Base-by-base conservation (phyloP, 2,329 filamentous ascomycete species). In the Aphanocladium album region DNA sequence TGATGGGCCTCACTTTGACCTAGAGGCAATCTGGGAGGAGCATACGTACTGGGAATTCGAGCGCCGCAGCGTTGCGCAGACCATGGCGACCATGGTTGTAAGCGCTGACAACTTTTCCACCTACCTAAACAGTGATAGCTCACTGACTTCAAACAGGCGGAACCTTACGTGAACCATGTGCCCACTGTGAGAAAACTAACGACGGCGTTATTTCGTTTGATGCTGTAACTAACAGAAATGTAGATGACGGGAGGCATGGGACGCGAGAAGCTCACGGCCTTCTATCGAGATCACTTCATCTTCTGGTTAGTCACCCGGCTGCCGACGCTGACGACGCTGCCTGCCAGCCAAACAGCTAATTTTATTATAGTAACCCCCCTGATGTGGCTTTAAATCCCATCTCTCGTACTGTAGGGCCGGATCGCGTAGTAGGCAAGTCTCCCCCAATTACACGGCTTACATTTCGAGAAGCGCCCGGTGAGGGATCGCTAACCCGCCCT, bases 1-100 rank as follows among this genome's bases (percentile, higher is more conserved):
- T 8, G 76, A 77, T 1, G 89, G 88, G 0, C 88, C 89, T 0
- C 80, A 78, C 60, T 90, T 92, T 67, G 87, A 92, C 67, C 81
- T 92, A 19, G 89, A 92, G 69, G 80, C 80, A 1, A 86, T 92
- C 55, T 93, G 89, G 89, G 88, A 91, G 8, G 88, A 91, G 72
- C 89, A 93, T 70, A 89, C 86, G 0, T 79, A 80, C 50, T 88
- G 81, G 66, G 88, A 91, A 68, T 92, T 93, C 69, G 84, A 73
- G 2, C 82, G 85, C 60, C 80, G 88, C 21, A 83, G 83, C 8
- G 88, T 90, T 0, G 84, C 83, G 62, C 81, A 83, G 62, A 92
- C 89, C 0, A 91, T 92, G 89, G 79, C 78, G 12, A 91, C 89
- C 0, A 91, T 92, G 89, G 88, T 91, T 6, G 79, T 85, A 59